Evolutionary conservation across 2,329 filamentous ascomycete species (phyloP).

Genomic region (Cladophialophora chaetospira): DNA sequence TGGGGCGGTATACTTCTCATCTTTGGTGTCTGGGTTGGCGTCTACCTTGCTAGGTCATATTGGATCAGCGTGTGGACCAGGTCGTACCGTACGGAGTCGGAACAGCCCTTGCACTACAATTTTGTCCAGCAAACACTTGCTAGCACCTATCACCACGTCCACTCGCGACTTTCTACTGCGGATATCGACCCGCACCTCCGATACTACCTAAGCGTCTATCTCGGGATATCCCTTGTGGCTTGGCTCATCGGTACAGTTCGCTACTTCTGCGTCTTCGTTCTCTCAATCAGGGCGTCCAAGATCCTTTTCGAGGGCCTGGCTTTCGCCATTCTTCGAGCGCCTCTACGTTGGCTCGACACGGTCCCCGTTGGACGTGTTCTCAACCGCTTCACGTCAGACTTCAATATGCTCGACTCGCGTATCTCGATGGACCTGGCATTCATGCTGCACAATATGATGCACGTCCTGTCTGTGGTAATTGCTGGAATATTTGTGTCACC

Average conservation of each 20-base stretch:
- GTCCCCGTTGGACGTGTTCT: constrained; percentile 74
- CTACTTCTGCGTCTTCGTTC: constrained; percentile 65
- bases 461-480: constrained; percentile 65
- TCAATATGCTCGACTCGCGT: constrained; percentile 70
- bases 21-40: constrained; percentile 29
- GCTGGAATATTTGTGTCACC: constrained; percentile 69
- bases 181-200: constrained; percentile 44
- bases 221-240: constrained; percentile 59
- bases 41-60: constrained; percentile 41
- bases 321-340: constrained; percentile 68
- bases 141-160: constrained; percentile 24
- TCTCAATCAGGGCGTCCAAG: constrained; percentile 70
- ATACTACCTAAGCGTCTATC: constrained; percentile 71
- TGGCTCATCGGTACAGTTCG: constrained; percentile 60
- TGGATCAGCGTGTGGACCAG: constrained; percentile 53
- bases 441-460: constrained; percentile 61
- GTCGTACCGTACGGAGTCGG: constrained; percentile 36
- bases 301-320: constrained; percentile 68
- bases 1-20: constrained; percentile 29
- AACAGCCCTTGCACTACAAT: constrained; percentile 1
- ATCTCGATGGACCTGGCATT: constrained; percentile 66
- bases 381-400: constrained; percentile 78
- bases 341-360: constrained; percentile 78
- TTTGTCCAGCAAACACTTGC: constrained; percentile 25
- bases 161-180: constrained; percentile 15